These are phyloP conservation scores for Bacidia rubella DNA, from an alignment of 495 filamentous ascomycete species.

Conservation along the genomic window DNA sequence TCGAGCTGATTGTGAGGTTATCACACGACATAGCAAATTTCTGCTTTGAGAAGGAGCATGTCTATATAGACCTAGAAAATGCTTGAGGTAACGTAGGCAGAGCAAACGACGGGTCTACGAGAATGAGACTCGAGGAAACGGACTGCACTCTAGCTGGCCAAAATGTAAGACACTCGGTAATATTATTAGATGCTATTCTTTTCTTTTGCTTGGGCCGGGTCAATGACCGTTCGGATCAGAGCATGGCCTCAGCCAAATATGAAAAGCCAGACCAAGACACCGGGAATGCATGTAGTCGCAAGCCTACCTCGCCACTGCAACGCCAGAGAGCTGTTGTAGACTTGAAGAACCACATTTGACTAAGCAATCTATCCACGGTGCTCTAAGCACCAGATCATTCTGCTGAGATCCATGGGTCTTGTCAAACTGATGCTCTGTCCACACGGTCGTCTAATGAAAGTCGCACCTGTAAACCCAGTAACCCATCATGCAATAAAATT, in stretches of 20 bases:
- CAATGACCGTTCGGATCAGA: neutral
- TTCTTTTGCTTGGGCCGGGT: neutral
- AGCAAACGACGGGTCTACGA: no score
- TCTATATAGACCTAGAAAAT: no score
- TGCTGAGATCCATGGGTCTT: neutral
- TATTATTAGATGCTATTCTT: neutral
- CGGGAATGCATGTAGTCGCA: neutral
- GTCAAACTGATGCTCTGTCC: neutral
- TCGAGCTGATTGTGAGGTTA: no score
- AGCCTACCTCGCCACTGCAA: neutral
- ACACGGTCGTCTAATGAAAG: slow-evolving; percentile 10
- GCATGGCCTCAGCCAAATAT: neutral
- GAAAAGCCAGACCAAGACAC: neutral
- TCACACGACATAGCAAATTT: no score
- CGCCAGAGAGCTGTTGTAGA: neutral
- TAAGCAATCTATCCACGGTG: slow-evolving; percentile 10
- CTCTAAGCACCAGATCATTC: neutral
- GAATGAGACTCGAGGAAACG: neutral
- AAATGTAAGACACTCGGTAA: neutral
- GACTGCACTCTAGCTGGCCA: no score
- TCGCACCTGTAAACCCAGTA: slow-evolving; percentile 7
- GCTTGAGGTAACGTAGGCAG: no score
- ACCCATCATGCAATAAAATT: slow-evolving; percentile 11
- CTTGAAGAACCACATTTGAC: neutral
- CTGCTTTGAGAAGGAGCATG: no score